A percentile compares a stretch with the other conserved stretches of the same genome.
Evolutionary conservation across 805 yeast genomes (phyloP).

Genomic region (Pichia occidentalis): DNA sequence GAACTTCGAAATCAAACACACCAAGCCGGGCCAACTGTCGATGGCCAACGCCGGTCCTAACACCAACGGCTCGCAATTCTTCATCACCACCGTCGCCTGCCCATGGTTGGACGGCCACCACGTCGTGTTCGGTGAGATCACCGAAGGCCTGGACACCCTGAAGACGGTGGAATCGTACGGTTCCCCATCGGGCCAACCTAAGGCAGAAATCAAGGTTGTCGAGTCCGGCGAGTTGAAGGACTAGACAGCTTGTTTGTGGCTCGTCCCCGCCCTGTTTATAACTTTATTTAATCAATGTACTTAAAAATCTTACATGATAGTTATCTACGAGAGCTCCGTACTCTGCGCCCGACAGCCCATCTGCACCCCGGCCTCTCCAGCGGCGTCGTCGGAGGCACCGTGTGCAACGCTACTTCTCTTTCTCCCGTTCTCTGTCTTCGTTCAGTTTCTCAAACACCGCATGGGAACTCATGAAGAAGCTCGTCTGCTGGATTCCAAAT

Average conservation of each 20-base stretch:
- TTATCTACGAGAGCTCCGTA: too few relatives aligned
- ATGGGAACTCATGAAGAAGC: constrained; percentile 28
- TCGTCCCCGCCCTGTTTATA: not conserved
- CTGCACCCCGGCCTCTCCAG: too few relatives aligned
- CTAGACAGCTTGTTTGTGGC: too few relatives aligned
- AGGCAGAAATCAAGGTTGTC: constrained; percentile 43
- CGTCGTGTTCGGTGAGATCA: constrained; percentile 91
- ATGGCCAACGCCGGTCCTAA: constrained; percentile 99
- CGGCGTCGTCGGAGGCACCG: too few relatives aligned
- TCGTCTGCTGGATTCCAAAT: constrained; percentile 25
- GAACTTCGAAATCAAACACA: constrained; percentile 67
- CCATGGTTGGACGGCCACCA: constrained; percentile 93
- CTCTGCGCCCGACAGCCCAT: too few relatives aligned
- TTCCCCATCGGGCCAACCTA: constrained; percentile 41
- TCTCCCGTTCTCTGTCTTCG: constrained; percentile 25
- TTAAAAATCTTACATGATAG: not conserved
- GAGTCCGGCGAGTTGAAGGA: constrained; percentile 51
- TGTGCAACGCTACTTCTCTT: too few relatives aligned
- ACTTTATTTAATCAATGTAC: not conserved
- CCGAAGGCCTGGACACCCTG: constrained; percentile 79
- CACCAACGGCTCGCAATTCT: constrained; percentile 97
- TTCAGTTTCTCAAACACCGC: constrained; percentile 25
- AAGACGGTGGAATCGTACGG: constrained; percentile 72
- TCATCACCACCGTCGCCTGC: constrained; percentile 82
- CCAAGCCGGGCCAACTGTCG: constrained; percentile 73